Base-by-base conservation (phyloP, 1,139 yeast species). In the Blastobotrys serpentis region DNA sequence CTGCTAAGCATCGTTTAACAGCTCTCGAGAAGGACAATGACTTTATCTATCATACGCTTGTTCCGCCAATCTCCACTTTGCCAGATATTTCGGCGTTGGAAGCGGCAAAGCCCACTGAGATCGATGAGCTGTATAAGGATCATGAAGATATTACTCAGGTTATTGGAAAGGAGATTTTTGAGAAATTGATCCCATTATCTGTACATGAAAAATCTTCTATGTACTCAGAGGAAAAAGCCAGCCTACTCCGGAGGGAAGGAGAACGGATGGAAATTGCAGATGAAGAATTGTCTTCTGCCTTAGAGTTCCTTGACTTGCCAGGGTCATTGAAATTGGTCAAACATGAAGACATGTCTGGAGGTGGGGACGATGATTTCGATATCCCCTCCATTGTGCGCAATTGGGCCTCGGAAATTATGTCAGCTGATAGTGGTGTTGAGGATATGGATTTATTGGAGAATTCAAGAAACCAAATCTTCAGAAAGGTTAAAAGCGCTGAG, bases 211-310 rank as follows among this genome's bases (percentile, higher is more conserved):
- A 86, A 59, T 78, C 87, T 49, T 87, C 96, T 57, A 74, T 81
- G 56, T 92, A 92, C 64, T 86, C 96, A 0, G 98, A 92, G 63
- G 90, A 86, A 63, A 86, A 88, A 66, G 90, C 96, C 0, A 82
- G 80, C 53, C 68, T 87, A 45, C 69, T 89, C 47, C 76, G 98
- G 57, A 75, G 73, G 47, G 92, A 87, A 61, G 75, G 83, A 43
- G 98, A 89, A 53, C 76, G 77, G 55, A 78, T 82, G 23, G 92
- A 86, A 49, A 77, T 88, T 11, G 86, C 96, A 0, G 81, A 88
- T 55, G 86, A 87, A 63, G 95, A 89, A 61, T 73, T 85, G 46
- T 67, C 76, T 1, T 86, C 96, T 1, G 86, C 86, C 3, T 73
- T 89, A 49, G 97, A 88, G 60, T 87, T 79, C 59, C 75, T 89